These are phyloP conservation scores for Citrus glauca DNA, from an alignment of 345 rosid genomes.

Conservation along the genomic window DNA sequence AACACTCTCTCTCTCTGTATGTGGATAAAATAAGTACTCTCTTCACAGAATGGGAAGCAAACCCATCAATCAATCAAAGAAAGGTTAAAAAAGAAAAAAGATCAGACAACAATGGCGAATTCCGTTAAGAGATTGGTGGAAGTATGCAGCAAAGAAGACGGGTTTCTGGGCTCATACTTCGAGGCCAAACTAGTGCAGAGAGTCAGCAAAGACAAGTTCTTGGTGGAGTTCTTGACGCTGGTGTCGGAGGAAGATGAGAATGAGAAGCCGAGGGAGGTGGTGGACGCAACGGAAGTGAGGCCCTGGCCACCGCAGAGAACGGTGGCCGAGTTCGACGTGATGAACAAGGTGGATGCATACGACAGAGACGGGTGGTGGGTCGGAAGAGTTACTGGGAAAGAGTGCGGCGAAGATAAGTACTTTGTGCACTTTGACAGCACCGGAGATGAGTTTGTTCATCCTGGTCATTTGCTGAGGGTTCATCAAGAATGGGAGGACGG, in stretches of 20 bases:
- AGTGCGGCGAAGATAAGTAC: background rate
- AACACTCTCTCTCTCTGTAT: no score
- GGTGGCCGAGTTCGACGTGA: background rate
- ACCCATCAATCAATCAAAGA: no score
- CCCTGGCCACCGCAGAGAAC: background rate
- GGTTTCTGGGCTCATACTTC: slow-evolving; percentile 16
- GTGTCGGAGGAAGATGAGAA: slow-evolving; percentile 8
- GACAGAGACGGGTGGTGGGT: slow-evolving; percentile 13
- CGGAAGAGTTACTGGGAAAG: slow-evolving; percentile 1
- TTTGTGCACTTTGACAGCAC: background rate
- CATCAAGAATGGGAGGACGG: slow-evolving; percentile 15
- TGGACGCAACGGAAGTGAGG: slow-evolving; percentile 1
- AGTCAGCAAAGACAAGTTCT: background rate
- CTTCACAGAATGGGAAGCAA: no score
- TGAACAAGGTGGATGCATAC: slow-evolving; percentile 8
- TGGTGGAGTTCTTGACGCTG: slow-evolving; percentile 5
- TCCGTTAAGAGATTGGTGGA: background rate
- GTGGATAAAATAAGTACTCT: no score
- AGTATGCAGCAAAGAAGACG: slow-evolving; percentile 16
- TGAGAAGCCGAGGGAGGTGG: slow-evolving; percentile 2
- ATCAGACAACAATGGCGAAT: background rate
- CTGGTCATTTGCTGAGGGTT: background rate
- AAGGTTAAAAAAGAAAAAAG: background rate
- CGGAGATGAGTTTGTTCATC: background rate
- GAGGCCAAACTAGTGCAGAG: background rate